Evolutionary conservation across 176 grass and related monocot genomes (phyloP).

Genomic region (Leersia perrieri): DNA sequence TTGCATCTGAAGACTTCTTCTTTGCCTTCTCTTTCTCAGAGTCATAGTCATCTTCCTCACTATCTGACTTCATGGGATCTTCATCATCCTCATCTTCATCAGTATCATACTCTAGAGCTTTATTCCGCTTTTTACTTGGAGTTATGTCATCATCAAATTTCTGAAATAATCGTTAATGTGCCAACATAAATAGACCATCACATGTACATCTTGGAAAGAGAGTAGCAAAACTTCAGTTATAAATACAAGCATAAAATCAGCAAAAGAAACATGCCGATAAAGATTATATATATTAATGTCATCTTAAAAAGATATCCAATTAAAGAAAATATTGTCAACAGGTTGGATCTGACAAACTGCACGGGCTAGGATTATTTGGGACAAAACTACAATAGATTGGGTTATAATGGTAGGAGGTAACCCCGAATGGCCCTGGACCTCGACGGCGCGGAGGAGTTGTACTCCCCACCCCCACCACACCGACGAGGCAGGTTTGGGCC

Average conservation of each 20-base stretch:
- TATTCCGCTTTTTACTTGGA: constrained; percentile 30
- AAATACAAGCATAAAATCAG: not conserved
- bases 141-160: constrained; percentile 37
- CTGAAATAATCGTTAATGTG: constrained; percentile 30
- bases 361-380: too few relatives aligned
- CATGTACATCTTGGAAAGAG: not conserved
- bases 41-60: constrained; percentile 56
- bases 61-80: constrained; percentile 45
- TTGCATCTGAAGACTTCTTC: constrained; percentile 54
- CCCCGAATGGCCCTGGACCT: too few relatives aligned
- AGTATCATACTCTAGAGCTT: constrained; percentile 38
- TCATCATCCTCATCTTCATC: constrained; percentile 59
- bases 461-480: too few relatives aligned
- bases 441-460: too few relatives aligned
- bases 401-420: too few relatives aligned
- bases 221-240: constrained; percentile 22
- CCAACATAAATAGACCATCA: constrained; percentile 17
- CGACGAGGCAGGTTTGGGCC: too few relatives aligned
- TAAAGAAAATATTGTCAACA: constrained; percentile 6
- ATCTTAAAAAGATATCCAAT: not conserved
- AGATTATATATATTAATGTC: constrained; percentile 2
- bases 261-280: not conserved
- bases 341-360: constrained; percentile 7
- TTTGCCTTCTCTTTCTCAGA: constrained; percentile 39
- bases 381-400: too few relatives aligned